phyloP scores from a whole-genome alignment of 2,329 filamentous ascomycete species.

The Fusarium nurragi region DNA sequence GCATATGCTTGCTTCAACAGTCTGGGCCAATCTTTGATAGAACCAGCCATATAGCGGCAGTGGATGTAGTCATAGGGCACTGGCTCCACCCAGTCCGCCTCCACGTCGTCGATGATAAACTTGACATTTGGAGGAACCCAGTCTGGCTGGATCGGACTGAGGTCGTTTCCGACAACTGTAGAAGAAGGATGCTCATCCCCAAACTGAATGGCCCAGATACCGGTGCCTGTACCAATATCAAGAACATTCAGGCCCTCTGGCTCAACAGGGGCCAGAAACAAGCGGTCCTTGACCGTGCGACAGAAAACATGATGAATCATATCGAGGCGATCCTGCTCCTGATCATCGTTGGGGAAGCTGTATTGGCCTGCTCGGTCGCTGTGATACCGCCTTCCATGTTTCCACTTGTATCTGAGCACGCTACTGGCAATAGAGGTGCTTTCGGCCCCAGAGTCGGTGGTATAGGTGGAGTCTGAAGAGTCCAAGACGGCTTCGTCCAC shows the following conservation, averaged over 20 bases:
- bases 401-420: constrained; percentile 34
- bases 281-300: constrained; percentile 47
- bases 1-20: constrained; percentile 40
- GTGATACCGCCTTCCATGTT: constrained; percentile 55
- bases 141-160: constrained; percentile 56
- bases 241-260: constrained; percentile 53
- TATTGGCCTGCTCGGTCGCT: constrained; percentile 51
- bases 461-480: neutral
- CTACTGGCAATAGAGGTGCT: constrained; percentile 19
- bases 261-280: constrained; percentile 51
- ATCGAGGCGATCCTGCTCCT: constrained; percentile 52
- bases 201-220: constrained; percentile 59
- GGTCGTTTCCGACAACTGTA: constrained; percentile 52
- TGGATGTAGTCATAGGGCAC: constrained; percentile 49
- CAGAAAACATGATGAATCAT: constrained; percentile 51
- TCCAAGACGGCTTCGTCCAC: constrained; percentile 11
- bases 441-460: neutral
- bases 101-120: constrained; percentile 68
- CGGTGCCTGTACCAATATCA: constrained; percentile 58
- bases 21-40: constrained; percentile 47
- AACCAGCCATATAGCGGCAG: constrained; percentile 49
- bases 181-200: constrained; percentile 51
- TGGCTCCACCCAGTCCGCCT: constrained; percentile 60
- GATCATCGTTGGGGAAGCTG: constrained; percentile 52
- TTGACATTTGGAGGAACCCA: constrained; percentile 66